Percentiles rank a stretch among this genome's conserved stretches.
These are phyloP conservation scores for Verticillium nubilum DNA, from an alignment of 2,329 filamentous ascomycete genomes.

Conservation along the genomic window DNA sequence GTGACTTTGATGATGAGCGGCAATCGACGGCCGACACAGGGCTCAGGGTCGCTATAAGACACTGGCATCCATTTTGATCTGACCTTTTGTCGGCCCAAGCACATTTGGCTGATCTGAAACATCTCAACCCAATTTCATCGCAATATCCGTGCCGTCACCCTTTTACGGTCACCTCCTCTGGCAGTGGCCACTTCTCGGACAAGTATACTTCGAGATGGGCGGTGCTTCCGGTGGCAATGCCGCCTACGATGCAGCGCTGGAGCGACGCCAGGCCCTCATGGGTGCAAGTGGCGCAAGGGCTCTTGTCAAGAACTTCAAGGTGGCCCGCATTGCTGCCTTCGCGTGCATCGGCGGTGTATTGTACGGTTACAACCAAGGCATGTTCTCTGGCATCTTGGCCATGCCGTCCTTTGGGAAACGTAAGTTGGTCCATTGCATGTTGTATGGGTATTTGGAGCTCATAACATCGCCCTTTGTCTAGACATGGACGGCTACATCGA, in stretches of 20 bases:
- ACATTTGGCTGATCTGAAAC: neutral
- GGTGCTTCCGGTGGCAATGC: neutral
- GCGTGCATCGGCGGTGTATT: slow-evolving; percentile 57
- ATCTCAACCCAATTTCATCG: too few relatives aligned
- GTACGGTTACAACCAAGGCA: slow-evolving; percentile 61
- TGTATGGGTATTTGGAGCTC: too few relatives aligned
- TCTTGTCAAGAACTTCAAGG: slow-evolving; percentile 54
- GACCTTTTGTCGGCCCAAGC: too few relatives aligned
- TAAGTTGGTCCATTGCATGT: too few relatives aligned
- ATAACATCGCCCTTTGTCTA: too few relatives aligned
- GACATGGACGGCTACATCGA: slow-evolving; percentile 51
- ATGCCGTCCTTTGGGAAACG: slow-evolving; percentile 49
- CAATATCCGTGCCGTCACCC: too few relatives aligned
- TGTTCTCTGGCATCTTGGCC: slow-evolving; percentile 64
- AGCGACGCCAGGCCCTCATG: slow-evolving; percentile 47
- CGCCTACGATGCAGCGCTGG: slow-evolving; percentile 44
- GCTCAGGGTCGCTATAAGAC: too few relatives aligned
- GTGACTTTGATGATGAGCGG: too few relatives aligned
- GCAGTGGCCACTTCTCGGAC: too few relatives aligned
- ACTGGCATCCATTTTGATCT: too few relatives aligned
- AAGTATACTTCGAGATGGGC: neutral
- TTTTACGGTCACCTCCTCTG: too few relatives aligned
- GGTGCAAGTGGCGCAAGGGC: slow-evolving; percentile 45
- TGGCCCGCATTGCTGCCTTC: slow-evolving; percentile 56
- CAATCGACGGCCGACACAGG: too few relatives aligned